Evolutionary conservation across 2,329 filamentous ascomycete species (phyloP).

Genomic region (Diaporthe longicolla): DNA sequence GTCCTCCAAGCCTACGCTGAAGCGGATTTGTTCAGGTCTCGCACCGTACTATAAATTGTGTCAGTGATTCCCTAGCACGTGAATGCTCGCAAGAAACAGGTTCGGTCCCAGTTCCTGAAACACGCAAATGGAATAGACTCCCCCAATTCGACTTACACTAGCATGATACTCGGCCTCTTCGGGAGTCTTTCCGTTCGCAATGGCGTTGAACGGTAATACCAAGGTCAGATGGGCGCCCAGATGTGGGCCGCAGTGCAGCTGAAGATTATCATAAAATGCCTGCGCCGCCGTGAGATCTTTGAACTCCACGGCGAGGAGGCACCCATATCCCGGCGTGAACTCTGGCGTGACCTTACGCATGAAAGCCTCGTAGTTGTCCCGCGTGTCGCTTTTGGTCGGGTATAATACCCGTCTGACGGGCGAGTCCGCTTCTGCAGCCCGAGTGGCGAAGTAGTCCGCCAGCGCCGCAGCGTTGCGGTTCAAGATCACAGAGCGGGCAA

Average conservation of each 20-base stretch:
- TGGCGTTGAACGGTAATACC: constrained; percentile 61
- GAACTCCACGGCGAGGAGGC: constrained; percentile 67
- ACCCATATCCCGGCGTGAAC: constrained; percentile 68
- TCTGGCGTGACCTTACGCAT: constrained; percentile 57
- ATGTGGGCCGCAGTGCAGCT: constrained; percentile 66
- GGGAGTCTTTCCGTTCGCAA: constrained; percentile 57
- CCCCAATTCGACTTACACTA: constrained; percentile 7
- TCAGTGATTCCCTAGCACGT: not conserved
- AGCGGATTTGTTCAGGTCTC: constrained; percentile 58
- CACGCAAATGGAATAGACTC: too few species aligned
- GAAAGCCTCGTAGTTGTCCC: constrained; percentile 55
- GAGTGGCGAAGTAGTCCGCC: constrained; percentile 58
- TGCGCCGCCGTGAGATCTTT: constrained; percentile 54
- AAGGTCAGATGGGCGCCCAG: constrained; percentile 68
- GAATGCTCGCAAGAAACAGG: too few species aligned
- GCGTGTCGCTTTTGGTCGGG: constrained; percentile 54
- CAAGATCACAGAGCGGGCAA: constrained; percentile 67
- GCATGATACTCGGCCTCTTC: constrained; percentile 56
- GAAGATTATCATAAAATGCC: constrained; percentile 65
- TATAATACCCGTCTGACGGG: constrained; percentile 61
- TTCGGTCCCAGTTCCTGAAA: too few species aligned
- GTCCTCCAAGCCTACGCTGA: constrained; percentile 64
- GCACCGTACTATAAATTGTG: constrained; percentile 51
- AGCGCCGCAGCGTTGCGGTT: constrained; percentile 68
- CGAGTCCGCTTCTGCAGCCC: constrained; percentile 54